Evolutionary conservation across 768 basidiomycete species (phyloP).

Genomic region (Coprinellus aureogranulatus): DNA sequence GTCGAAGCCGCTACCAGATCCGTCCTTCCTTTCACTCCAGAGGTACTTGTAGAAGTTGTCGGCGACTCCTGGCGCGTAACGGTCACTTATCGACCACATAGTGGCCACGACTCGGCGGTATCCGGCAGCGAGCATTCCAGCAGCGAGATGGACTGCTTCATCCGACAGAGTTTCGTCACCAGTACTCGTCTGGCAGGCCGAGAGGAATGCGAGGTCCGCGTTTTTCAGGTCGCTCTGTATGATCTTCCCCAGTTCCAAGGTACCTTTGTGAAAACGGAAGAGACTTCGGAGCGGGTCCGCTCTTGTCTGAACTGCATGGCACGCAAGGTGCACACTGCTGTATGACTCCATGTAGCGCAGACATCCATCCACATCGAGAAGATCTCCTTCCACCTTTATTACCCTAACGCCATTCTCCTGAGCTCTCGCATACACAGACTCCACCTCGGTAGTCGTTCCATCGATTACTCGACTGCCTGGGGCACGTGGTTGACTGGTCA

Average conservation of each 20-base stretch:
- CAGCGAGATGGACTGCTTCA: constrained; percentile 33
- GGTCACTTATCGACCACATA: constrained; percentile 35
- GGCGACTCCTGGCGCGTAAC: constrained; percentile 12
- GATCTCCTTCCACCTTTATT: background rate
- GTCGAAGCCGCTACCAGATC: background rate
- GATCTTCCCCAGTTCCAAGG: constrained; percentile 12
- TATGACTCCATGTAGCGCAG: background rate
- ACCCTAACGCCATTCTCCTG: background rate
- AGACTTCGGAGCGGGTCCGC: constrained; percentile 23
- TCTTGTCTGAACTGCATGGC: constrained; percentile 31
- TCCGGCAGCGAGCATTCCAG: constrained; percentile 34
- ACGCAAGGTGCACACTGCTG: constrained; percentile 32
- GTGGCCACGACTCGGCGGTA: constrained; percentile 33
- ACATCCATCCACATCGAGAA: background rate
- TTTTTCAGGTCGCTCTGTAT: constrained; percentile 4
- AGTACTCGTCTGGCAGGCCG: constrained; percentile 38
- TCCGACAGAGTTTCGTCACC: constrained; percentile 22
- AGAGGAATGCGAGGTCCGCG: constrained; percentile 33
- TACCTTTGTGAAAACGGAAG: constrained; percentile 18
- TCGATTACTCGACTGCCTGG: constrained; percentile 2
- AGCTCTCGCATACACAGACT: background rate
- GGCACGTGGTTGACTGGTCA: constrained; percentile 8
- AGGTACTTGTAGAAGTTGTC: constrained; percentile 8
- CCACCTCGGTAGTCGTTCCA: constrained; percentile 6
- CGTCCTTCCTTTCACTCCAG: background rate